phyloP scores from a whole-genome alignment of 441 rosid genomes.

The Flueggea neowawraea region DNA sequence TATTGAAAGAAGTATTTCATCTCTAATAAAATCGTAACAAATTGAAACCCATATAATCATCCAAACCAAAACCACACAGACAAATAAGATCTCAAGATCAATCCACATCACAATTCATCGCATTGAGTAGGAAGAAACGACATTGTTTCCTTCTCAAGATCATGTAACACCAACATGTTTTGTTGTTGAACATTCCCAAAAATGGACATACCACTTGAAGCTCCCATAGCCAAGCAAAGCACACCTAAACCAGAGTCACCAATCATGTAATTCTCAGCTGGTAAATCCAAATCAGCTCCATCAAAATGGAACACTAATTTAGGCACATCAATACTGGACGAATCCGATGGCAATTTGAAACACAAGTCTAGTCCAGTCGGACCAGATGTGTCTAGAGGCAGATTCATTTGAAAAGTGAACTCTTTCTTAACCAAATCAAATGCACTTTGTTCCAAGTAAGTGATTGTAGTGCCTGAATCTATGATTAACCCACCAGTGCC shows the following conservation, averaged over 20 bases:
- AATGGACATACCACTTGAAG: conserved; percentile 75
- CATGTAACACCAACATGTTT: conserved; percentile 66
- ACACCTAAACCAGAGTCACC: conserved; percentile 53
- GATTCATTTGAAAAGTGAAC: conserved; percentile 42
- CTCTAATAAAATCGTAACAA: no score
- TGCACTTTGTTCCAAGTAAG: conserved; percentile 45
- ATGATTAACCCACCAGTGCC: conserved; percentile 65
- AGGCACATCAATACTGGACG: conserved; percentile 49
- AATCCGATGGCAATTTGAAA: conserved; percentile 48
- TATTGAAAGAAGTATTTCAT: no score
- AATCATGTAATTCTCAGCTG: conserved; percentile 79
- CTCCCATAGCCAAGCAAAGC: conserved; percentile 85
- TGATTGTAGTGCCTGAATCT: conserved; percentile 74
- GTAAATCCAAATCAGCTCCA: conserved; percentile 78
- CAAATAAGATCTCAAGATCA: neutral
- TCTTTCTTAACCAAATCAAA: conserved; percentile 40
- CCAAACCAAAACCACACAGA: no score
- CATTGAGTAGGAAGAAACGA: conserved; percentile 74
- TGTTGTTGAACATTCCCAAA: conserved; percentile 95
- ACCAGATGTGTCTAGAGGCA: conserved; percentile 47
- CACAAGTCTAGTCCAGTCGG: conserved; percentile 80
- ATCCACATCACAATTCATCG: conserved; percentile 31
- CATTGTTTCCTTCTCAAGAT: conserved; percentile 60
- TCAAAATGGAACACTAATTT: conserved; percentile 67
- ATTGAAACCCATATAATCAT: no score